Percentiles rank a stretch among this genome's conserved stretches.
These are phyloP conservation scores for Aureobasidium vineae DNA, from an alignment of 2,329 filamentous ascomycete genomes.

Conservation along the genomic window DNA sequence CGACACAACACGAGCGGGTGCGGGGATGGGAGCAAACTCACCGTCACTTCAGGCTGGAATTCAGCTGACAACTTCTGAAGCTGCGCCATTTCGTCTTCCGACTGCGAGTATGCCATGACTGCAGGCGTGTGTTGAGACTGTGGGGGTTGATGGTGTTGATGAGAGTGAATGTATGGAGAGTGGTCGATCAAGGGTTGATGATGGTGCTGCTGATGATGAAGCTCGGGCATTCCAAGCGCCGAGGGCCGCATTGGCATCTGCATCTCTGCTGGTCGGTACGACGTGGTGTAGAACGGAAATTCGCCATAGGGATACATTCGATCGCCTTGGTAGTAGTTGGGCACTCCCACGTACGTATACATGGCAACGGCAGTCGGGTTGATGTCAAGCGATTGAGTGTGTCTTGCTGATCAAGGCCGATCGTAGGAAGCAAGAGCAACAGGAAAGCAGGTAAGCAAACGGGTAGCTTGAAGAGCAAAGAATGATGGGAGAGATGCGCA, in stretches of 20 bases:
- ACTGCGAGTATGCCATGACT: conserved; percentile 42
- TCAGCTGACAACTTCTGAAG: conserved; percentile 62
- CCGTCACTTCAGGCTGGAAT: conserved; percentile 58
- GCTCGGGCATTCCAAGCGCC: conserved; percentile 32
- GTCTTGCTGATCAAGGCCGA: background rate
- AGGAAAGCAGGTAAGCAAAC: background rate
- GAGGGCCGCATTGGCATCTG: conserved; percentile 44
- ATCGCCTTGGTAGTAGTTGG: conserved; percentile 23
- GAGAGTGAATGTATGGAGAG: conserved; percentile 28
- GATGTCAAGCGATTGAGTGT: conserved; percentile 9
- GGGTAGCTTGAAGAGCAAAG: conserved; percentile 9
- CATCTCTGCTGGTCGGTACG: conserved; percentile 29
- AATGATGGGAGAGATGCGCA: conserved; percentile 11
- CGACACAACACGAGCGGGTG: conserved; percentile 5
- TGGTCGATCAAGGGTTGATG: conserved; percentile 27
- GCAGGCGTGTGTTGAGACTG: conserved; percentile 28
- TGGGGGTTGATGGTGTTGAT: conserved; percentile 30
- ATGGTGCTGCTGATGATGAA: conserved; percentile 28
- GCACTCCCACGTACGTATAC: conserved; percentile 24
- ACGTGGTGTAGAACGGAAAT: conserved; percentile 16
- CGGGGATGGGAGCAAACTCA: conserved; percentile 40
- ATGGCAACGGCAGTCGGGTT: background rate
- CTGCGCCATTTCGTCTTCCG: conserved; percentile 58
- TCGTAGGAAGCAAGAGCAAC: conserved; percentile 2
- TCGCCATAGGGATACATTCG: conserved; percentile 25